phyloP scores from a whole-genome alignment of 2,329 filamentous ascomycete genomes.

The Ceratocystiopsis minuta region DNA sequence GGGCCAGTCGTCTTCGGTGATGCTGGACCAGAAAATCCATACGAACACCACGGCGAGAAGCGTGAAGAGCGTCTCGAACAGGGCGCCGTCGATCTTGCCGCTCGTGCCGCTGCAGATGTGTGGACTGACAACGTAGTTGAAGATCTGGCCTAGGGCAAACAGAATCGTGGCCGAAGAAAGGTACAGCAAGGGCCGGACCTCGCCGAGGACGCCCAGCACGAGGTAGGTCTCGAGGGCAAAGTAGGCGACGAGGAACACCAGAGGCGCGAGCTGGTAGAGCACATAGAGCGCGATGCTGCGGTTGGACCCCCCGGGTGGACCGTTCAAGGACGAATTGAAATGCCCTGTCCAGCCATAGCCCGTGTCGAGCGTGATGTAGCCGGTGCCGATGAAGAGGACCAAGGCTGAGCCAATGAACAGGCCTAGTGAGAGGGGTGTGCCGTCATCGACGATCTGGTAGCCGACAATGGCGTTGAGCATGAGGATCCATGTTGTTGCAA shows the following conservation, averaged over 20 bases:
- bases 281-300: conserved; percentile 79
- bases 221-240: conserved; percentile 70
- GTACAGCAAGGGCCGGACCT: conserved; percentile 85
- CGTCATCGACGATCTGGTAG: conserved; percentile 86
- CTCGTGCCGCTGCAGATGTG: conserved; percentile 72
- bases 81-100: conserved; percentile 77
- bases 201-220: conserved; percentile 71
- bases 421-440: conserved; percentile 65
- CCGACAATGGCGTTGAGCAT: conserved; percentile 85
- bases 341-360: conserved; percentile 69
- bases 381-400: conserved; percentile 69
- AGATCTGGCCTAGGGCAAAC: conserved; percentile 85
- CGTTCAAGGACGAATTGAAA: conserved; percentile 43
- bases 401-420: conserved; percentile 54
- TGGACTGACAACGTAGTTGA: conserved; percentile 85
- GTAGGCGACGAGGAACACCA: conserved; percentile 78
- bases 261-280: conserved; percentile 74
- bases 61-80: conserved; percentile 91
- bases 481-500: conserved; percentile 76
- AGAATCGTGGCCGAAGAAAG: conserved; percentile 55
- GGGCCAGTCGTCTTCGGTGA: conserved; percentile 97
- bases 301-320: conserved; percentile 37
- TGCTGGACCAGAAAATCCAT: conserved; percentile 97
- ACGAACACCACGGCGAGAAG: conserved; percentile 63
- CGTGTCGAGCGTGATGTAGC: conserved; percentile 90